Percentiles rank a stretch among this genome's conserved stretches.
Evolutionary conservation across 306 rosid genomes (phyloP).

Genomic region (Canavalia gladiata): DNA sequence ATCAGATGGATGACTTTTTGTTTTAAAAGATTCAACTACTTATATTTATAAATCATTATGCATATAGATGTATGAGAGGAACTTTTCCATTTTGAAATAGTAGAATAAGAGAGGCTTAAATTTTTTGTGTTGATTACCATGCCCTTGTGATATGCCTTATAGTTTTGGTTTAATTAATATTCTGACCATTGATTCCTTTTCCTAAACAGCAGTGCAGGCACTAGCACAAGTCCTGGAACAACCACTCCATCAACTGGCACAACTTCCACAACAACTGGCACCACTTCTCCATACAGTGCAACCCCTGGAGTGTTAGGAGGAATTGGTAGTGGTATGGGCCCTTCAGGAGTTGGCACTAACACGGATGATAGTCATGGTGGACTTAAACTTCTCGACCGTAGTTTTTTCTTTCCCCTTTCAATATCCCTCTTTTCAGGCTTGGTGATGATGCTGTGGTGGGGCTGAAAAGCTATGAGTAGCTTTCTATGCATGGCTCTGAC

Average conservation of each 20-base stretch:
- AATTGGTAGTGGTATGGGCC: slow-evolving; percentile 65
- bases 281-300: slow-evolving; percentile 41
- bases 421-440: slow-evolving; percentile 52
- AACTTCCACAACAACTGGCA: slow-evolving; percentile 18
- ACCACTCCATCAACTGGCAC: slow-evolving; percentile 32
- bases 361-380: slow-evolving; percentile 65
- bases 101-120: neutral
- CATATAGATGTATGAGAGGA: too few species aligned
- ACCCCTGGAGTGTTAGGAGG: slow-evolving; percentile 71
- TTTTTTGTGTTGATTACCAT: neutral
- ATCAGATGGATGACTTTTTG: too few species aligned
- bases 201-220: slow-evolving; percentile 51
- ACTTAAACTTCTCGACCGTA: slow-evolving; percentile 26
- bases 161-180: neutral
- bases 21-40: too few species aligned
- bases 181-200: slow-evolving; percentile 1
- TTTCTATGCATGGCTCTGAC: slow-evolving; percentile 22
- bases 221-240: slow-evolving; percentile 36
- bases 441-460: slow-evolving; percentile 61
- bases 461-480: slow-evolving; percentile 29
- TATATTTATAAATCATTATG: too few species aligned
- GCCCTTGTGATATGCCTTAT: neutral
- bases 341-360: slow-evolving; percentile 67
- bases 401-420: slow-evolving; percentile 38
- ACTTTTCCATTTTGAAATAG: too few species aligned